phyloP scores from a whole-genome alignment of 2,329 filamentous ascomycete genomes.

The Drechslerella stenobrocha region DNA sequence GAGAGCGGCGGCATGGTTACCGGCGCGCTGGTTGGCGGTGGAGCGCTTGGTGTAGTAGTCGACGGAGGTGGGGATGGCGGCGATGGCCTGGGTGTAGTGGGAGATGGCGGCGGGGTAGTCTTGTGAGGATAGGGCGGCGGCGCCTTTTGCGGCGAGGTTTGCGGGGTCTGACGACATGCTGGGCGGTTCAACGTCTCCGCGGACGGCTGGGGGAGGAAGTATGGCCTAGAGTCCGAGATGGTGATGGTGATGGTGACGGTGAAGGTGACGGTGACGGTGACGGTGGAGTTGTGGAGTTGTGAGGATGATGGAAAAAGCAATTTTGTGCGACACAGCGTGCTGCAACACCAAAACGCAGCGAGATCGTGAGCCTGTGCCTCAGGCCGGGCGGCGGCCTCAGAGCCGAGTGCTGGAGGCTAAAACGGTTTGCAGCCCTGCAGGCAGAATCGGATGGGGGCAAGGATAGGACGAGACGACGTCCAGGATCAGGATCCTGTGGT shows the following conservation, averaged over 20 bases:
- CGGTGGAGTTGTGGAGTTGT: background rate
- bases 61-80: slow-evolving; percentile 62
- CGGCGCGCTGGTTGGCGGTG: slow-evolving; percentile 65
- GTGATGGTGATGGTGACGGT: background rate
- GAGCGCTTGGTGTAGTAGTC: slow-evolving; percentile 69
- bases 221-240: background rate
- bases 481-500: too few relatives aligned
- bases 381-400: too few relatives aligned
- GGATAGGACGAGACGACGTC: too few relatives aligned
- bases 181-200: background rate
- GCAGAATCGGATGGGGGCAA: too few relatives aligned
- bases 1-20: slow-evolving; percentile 56
- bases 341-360: too few relatives aligned
- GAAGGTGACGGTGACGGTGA: background rate
- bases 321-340: background rate
- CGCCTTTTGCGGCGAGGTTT: slow-evolving; percentile 57
- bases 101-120: slow-evolving; percentile 63
- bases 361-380: too few relatives aligned
- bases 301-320: background rate
- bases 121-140: slow-evolving; percentile 61
- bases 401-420: too few relatives aligned
- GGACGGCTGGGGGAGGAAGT: background rate
- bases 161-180: slow-evolving; percentile 41
- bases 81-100: slow-evolving; percentile 62
- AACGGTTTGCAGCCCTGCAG: too few relatives aligned